These are phyloP conservation scores for Rhododendron ferrugineum DNA, from an alignment of 148 eudicot genomes.

Conservation along the genomic window DNA sequence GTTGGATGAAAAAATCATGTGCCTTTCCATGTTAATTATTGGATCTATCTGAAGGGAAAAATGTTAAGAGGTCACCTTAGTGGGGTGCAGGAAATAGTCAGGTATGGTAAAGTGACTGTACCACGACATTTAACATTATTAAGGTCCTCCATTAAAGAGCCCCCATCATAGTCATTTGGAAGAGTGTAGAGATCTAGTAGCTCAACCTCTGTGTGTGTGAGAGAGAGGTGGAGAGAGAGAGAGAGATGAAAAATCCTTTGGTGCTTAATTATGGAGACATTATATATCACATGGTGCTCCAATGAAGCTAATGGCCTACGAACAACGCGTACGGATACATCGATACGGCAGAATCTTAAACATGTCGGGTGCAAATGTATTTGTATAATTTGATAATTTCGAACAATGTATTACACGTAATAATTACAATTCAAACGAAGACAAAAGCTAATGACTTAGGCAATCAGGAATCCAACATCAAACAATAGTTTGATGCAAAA, in stretches of 20 bases:
- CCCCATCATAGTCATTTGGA: neutral
- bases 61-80: slow-evolving; percentile 22
- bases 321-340: too few species aligned
- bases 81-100: slow-evolving; percentile 36
- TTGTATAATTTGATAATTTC: too few species aligned
- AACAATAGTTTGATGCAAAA: too few species aligned
- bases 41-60: slow-evolving; percentile 15
- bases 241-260: neutral
- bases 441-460: too few species aligned
- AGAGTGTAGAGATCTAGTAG: neutral
- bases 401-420: too few species aligned
- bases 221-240: neutral
- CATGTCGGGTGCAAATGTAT: too few species aligned
- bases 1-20: slow-evolving; percentile 18
- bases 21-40: neutral
- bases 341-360: too few species aligned
- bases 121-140: slow-evolving; percentile 16
- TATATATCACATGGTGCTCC: neutral
- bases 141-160: neutral
- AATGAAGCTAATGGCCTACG: too few species aligned
- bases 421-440: too few species aligned
- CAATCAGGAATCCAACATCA: too few species aligned
- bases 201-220: neutral
- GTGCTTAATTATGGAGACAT: neutral
- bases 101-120: slow-evolving; percentile 24